phyloP scores from a whole-genome alignment of 1,284 basidiomycete genomes.

The Fistulinella cinereoalba region DNA sequence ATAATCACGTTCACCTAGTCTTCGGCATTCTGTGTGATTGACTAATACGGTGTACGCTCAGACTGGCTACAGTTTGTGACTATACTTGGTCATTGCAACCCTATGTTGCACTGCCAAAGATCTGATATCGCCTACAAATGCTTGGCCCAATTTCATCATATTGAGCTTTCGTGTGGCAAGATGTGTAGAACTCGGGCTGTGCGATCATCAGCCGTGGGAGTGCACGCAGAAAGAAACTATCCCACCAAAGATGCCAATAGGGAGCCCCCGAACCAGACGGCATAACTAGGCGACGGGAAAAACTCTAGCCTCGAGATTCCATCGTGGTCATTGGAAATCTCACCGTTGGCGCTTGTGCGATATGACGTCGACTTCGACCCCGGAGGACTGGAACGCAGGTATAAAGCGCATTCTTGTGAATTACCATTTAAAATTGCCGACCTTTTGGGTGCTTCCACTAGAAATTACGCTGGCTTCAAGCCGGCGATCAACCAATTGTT shows the following conservation, averaged over 20 bases:
- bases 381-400: conserved; percentile 67
- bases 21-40: conserved; percentile 12
- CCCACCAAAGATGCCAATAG: conserved; percentile 84
- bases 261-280: conserved; percentile 98
- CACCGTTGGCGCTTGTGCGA: conserved; percentile 96
- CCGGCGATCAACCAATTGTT: conserved; percentile 89
- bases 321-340: conserved; percentile 12
- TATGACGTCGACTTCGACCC: conserved; percentile 96
- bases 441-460: conserved; percentile 77
- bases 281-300: conserved; percentile 55
- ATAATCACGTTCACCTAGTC: background rate
- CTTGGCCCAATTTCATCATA: conserved; percentile 97
- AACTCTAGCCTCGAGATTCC: conserved; percentile 4
- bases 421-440: conserved; percentile 35
- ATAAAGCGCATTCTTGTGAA: conserved; percentile 3
- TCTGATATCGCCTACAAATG: conserved; percentile 92
- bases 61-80: background rate
- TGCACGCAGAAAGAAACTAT: background rate
- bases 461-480: conserved; percentile 76
- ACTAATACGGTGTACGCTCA: background rate
- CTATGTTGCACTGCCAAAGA: conserved; percentile 87
- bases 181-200: conserved; percentile 96
- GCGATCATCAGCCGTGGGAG: conserved; percentile 1
- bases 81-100: background rate
- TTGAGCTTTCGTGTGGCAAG: conserved; percentile 95